Percentiles rank a stretch among this genome's conserved stretches.
phyloP scores from a whole-genome alignment of 108 stramenopile species.

The Skeletonema costatum region DNA sequence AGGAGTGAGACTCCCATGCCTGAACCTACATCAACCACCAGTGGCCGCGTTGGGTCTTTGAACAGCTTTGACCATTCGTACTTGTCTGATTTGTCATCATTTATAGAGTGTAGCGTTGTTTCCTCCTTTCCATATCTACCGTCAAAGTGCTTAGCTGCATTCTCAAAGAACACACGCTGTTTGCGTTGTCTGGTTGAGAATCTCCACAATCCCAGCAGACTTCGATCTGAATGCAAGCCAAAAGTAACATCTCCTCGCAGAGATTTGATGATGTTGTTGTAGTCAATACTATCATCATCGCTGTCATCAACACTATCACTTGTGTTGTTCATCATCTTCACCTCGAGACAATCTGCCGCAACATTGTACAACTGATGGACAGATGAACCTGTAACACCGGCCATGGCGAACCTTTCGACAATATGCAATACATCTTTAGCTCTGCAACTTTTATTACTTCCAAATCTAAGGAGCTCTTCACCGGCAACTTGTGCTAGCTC shows the following conservation, averaged over 20 bases:
- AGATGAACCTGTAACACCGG: conserved; percentile 37
- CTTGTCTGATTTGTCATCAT: not conserved
- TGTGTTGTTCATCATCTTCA: conserved; percentile 8
- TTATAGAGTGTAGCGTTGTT: not conserved
- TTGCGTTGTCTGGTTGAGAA: conserved; percentile 73
- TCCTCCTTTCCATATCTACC: conserved; percentile 9
- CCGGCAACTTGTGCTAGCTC: conserved; percentile 45
- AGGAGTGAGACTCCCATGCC: conserved; percentile 46
- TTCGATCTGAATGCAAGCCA: conserved; percentile 63
- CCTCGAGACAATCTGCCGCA: conserved; percentile 44
- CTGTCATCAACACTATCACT: conserved; percentile 13
- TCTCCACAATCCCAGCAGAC: conserved; percentile 64
- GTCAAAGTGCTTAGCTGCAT: conserved; percentile 56
- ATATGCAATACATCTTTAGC: conserved; percentile 69
- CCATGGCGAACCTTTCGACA: conserved; percentile 66
- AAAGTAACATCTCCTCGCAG: conserved; percentile 32
- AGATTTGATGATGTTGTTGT: conserved; percentile 15
- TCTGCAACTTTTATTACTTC: conserved; percentile 58
- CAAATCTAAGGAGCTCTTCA: conserved; percentile 65
- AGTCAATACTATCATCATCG: conserved; percentile 23
- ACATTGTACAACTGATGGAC: conserved; percentile 21
- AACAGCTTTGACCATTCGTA: conserved; percentile 40
- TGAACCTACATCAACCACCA: conserved; percentile 46
- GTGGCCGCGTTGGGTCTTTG: conserved; percentile 12
- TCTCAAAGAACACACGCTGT: conserved; percentile 51